Percentiles rank a stretch among this genome's conserved stretches.
These are phyloP conservation scores for Parasitella parasitica DNA, from an alignment of 371 early-diverging fungal genomes.

Conservation along the genomic window DNA sequence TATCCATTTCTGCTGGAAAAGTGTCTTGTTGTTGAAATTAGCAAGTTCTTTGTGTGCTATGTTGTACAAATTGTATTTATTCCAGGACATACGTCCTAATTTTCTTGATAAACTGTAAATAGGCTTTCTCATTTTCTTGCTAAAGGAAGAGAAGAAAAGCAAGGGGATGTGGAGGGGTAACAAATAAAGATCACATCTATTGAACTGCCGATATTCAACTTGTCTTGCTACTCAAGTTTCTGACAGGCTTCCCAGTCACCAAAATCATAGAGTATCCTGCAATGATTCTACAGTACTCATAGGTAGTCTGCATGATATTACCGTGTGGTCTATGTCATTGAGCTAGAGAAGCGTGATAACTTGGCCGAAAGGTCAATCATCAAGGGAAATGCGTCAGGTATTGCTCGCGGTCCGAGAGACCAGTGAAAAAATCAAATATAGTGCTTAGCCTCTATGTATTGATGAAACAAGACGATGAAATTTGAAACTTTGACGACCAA, in stretches of 20 bases:
- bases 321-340: no score
- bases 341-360: no score
- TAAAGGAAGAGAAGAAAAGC: background rate
- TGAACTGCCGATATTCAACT: background rate
- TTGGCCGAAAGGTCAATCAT: no score
- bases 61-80: constrained; percentile 87
- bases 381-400: no score
- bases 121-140: constrained; percentile 47
- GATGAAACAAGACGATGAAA: no score
- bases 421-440: no score
- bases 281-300: background rate
- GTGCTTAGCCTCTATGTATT: no score
- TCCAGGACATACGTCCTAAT: constrained; percentile 93
- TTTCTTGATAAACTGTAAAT: constrained; percentile 62
- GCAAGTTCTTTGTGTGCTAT: constrained; percentile 65
- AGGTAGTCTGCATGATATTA: no score
- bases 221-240: no score
- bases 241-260: background rate
- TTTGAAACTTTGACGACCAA: no score
- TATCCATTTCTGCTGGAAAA: constrained; percentile 93
- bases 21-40: constrained; percentile 69
- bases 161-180: constrained; percentile 10
- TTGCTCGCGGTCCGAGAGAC: no score
- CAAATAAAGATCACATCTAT: background rate
- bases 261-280: no score